phyloP scores from a whole-genome alignment of 176 grass and related monocot genomes.

The Aechmea fasciata region DNA sequence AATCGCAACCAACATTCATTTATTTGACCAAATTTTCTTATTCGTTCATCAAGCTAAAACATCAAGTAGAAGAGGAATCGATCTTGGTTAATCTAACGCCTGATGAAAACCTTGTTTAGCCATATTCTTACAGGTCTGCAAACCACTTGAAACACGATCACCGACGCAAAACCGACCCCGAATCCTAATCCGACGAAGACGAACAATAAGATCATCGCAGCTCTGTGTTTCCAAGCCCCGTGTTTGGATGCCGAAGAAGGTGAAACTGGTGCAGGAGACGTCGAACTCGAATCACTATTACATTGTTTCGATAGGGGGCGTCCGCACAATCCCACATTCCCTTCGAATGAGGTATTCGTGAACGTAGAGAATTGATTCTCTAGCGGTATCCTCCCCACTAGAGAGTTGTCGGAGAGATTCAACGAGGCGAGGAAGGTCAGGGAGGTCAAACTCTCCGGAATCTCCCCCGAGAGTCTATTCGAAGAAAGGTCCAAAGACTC shows the following conservation, averaged over 20 bases:
- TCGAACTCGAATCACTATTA: too few relatives aligned
- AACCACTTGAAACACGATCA: background rate
- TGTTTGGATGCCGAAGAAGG: background rate
- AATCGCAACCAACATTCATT: too few relatives aligned
- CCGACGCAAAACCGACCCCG: conserved; percentile 5
- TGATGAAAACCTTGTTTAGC: too few relatives aligned
- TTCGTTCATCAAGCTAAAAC: too few relatives aligned
- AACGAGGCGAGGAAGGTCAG: conserved; percentile 22
- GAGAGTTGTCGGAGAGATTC: conserved; percentile 6
- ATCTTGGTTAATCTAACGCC: too few relatives aligned
- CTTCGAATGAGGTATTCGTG: too few relatives aligned
- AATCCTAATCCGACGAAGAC: conserved; percentile 1
- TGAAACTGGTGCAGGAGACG: too few relatives aligned
- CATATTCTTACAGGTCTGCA: background rate
- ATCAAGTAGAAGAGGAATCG: too few relatives aligned
- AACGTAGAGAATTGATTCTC: too few relatives aligned
- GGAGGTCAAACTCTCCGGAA: conserved; percentile 12
- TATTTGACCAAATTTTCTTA: too few relatives aligned
- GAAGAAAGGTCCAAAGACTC: conserved; percentile 27
- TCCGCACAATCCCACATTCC: conserved; percentile 3
- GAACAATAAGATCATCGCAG: conserved; percentile 11
- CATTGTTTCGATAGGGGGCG: conserved; percentile 7
- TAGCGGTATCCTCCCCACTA: too few relatives aligned
- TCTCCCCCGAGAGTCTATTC: conserved; percentile 25
- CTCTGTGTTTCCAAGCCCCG: conserved; percentile 4